These are phyloP conservation scores for Agroathelia rolfsii DNA, from an alignment of 1,284 basidiomycete species.

Conservation along the genomic window DNA sequence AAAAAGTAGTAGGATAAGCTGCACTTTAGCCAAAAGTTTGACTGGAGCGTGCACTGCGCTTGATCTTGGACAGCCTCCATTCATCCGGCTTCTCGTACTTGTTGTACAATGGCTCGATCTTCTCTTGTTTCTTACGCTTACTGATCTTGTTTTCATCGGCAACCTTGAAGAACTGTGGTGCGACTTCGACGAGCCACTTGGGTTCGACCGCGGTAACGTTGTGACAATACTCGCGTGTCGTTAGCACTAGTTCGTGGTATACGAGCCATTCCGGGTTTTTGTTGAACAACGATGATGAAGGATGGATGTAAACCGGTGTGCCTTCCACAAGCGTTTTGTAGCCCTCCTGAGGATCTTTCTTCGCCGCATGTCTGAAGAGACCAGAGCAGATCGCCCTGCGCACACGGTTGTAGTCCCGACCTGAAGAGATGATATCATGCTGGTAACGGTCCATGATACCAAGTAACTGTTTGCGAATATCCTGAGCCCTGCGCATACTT, in stretches of 20 bases:
- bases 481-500: conserved; percentile 95
- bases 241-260: conserved; percentile 52
- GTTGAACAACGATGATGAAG: conserved; percentile 95
- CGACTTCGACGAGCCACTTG: conserved; percentile 97
- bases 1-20: not conserved
- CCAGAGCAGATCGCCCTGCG: conserved; percentile 95
- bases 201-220: conserved; percentile 96
- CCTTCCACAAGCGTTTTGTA: conserved; percentile 98
- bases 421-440: conserved; percentile 88
- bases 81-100: conserved; percentile 88
- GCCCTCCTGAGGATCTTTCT: conserved; percentile 92
- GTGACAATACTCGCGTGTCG: conserved; percentile 86
- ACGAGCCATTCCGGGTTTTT: conserved; percentile 67
- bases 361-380: conserved; percentile 92
- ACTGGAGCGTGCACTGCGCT: conserved; percentile 78
- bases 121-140: conserved; percentile 94
- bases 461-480: conserved; percentile 92
- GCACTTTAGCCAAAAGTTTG: conserved; percentile 63
- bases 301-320: conserved; percentile 96
- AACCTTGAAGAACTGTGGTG: conserved; percentile 96
- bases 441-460: conserved; percentile 99
- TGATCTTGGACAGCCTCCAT: conserved; percentile 83
- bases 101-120: conserved; percentile 89
- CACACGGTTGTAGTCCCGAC: conserved; percentile 88
- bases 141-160: conserved; percentile 95